Evolutionary conservation across 129 eudicot species (phyloP).

Genomic region (Arctium minus): DNA sequence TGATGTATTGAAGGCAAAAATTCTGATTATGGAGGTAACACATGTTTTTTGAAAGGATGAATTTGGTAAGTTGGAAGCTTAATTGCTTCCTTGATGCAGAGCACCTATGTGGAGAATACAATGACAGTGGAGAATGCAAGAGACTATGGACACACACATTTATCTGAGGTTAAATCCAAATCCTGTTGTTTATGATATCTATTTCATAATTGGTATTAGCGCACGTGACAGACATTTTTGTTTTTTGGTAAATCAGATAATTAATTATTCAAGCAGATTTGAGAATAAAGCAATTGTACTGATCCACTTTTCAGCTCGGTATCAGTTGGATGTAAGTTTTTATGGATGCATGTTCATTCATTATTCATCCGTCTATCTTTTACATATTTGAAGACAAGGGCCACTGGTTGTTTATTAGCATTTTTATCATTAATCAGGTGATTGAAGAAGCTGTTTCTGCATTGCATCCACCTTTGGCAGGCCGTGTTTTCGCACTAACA

Average conservation of each 20-base stretch:
- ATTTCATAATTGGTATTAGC: not conserved
- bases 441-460: conserved; percentile 67
- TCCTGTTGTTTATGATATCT: not conserved
- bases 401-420: not conserved
- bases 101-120: conserved; percentile 70
- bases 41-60: not conserved
- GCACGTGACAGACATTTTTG: not conserved
- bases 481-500: conserved; percentile 82
- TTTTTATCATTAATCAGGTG: conserved; percentile 42
- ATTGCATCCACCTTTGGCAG: conserved; percentile 64
- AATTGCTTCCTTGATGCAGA: conserved; percentile 32
- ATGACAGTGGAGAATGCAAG: conserved; percentile 78
- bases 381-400: not conserved
- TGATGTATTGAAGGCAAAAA: conserved; percentile 78
- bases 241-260: conserved; percentile 50
- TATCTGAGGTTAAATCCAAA: conserved; percentile 66
- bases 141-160: conserved; percentile 91
- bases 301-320: conserved; percentile 97
- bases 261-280: conserved; percentile 54
- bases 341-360: not conserved
- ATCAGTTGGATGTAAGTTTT: conserved; percentile 71
- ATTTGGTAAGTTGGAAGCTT: not conserved
- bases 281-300: conserved; percentile 94
- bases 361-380: not conserved
- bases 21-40: conserved; percentile 91